Conservation (phyloP, 2,329 filamentous ascomycete species). For the Penicillium concentricum region DNA sequence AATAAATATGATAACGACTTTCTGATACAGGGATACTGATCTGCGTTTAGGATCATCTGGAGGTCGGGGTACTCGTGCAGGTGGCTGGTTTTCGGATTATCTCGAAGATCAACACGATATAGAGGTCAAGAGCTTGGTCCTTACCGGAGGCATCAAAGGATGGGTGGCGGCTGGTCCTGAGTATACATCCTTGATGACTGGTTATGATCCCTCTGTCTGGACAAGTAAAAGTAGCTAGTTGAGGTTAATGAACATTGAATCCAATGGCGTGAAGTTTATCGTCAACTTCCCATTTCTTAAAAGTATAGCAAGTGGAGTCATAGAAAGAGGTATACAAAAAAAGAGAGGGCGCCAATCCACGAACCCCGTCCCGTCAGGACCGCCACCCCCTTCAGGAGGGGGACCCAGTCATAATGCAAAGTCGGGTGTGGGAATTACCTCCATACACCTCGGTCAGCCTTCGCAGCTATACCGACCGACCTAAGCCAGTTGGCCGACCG, state of each 20-base stretch:
- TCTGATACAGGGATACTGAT: not conserved
- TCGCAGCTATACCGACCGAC: too few relatives aligned
- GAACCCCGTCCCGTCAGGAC: too few relatives aligned
- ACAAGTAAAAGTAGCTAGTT: conserved; percentile 1
- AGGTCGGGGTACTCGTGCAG: conserved; percentile 56
- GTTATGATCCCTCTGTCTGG: conserved; percentile 31
- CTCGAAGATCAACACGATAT: conserved; percentile 43
- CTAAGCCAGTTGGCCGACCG: too few relatives aligned
- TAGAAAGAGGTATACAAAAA: too few relatives aligned
- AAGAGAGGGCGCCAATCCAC: too few relatives aligned
- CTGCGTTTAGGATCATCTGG: conserved; percentile 50
- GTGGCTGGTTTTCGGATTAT: conserved; percentile 57
- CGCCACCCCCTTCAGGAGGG: too few relatives aligned
- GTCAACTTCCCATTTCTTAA: not conserved
- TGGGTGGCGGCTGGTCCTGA: conserved; percentile 53
- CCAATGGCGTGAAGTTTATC: not conserved
- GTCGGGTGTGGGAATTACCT: too few relatives aligned
- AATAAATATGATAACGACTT: not conserved
- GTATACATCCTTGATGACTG: conserved; percentile 51
- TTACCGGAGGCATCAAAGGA: conserved; percentile 55
- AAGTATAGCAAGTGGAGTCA: too few relatives aligned
- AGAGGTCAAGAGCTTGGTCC: conserved; percentile 50
- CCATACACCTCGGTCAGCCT: too few relatives aligned
- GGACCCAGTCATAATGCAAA: too few relatives aligned
- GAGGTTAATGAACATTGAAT: not conserved